These are phyloP conservation scores for Halophytophthora polymorphica DNA, from an alignment of 352 stramenopile genomes.

Conservation along the genomic window DNA sequence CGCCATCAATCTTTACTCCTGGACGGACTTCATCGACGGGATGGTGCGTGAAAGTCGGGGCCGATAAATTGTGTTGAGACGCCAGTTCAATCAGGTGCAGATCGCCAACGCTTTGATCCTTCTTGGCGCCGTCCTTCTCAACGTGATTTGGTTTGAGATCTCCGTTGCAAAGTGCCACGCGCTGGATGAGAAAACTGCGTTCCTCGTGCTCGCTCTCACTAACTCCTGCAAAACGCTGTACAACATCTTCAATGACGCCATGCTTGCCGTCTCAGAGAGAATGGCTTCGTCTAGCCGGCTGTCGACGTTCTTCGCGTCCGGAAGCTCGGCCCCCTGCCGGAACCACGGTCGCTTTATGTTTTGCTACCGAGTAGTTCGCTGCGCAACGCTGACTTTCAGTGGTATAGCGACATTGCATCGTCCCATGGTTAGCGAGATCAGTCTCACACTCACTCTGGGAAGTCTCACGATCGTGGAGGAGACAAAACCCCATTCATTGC, in stretches of 20 bases:
- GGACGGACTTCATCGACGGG: slow-evolving; percentile 33
- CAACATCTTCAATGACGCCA: slow-evolving; percentile 40
- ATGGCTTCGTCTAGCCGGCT: slow-evolving; percentile 23
- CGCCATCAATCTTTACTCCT: slow-evolving; percentile 88
- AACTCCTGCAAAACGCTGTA: slow-evolving; percentile 46
- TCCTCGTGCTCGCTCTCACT: slow-evolving; percentile 90
- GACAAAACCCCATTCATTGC: slow-evolving; percentile 31
- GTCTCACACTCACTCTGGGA: slow-evolving; percentile 55
- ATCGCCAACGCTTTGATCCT: slow-evolving; percentile 48
- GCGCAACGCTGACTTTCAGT: slow-evolving; percentile 12
- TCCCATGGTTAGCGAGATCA: slow-evolving; percentile 14
- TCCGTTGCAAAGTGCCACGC: slow-evolving; percentile 68
- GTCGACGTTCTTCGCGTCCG: slow-evolving; percentile 8
- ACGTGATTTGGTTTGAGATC: slow-evolving; percentile 80
- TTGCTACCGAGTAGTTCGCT: slow-evolving; percentile 1
- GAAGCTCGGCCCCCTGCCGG: background rate
- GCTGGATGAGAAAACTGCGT: slow-evolving; percentile 89
- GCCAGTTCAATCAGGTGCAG: slow-evolving; percentile 31
- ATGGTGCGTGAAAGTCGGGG: slow-evolving; percentile 30
- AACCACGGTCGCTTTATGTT: background rate
- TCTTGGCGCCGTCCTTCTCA: slow-evolving; percentile 44
- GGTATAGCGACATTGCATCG: slow-evolving; percentile 6
- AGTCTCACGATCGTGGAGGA: slow-evolving; percentile 46
- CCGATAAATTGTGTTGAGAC: slow-evolving; percentile 27
- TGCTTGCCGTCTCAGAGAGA: slow-evolving; percentile 40